Evolutionary conservation across 2,329 filamentous ascomycete species (phyloP).

Genomic region (Aureobasidium leucospermi): DNA sequence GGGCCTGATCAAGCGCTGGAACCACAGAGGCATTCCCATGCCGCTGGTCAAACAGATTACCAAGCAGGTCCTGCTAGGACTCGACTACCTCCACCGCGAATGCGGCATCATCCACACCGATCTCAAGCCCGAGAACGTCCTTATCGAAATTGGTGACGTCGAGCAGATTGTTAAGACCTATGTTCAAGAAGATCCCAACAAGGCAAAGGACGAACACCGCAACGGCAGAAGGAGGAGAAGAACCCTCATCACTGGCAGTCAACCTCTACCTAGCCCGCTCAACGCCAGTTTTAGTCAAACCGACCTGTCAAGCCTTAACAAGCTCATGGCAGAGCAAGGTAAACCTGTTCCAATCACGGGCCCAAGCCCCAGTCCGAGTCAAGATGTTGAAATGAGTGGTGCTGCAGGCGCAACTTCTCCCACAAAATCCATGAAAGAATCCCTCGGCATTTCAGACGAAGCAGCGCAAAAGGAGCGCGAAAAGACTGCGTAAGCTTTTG

Average conservation of each 20-base stretch:
- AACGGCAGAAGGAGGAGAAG: conserved; percentile 84
- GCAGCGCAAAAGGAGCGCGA: conserved; percentile 71
- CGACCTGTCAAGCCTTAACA: conserved; percentile 72
- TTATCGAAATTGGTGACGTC: conserved; percentile 98
- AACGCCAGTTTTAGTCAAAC: conserved; percentile 82
- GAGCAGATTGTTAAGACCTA: conserved; percentile 97
- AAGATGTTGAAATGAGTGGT: conserved; percentile 48
- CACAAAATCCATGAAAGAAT: conserved; percentile 52
- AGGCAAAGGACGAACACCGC: conserved; percentile 77
- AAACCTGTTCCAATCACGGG: conserved; percentile 39
- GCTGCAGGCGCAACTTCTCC: conserved; percentile 44
- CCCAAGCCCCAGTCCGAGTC: conserved; percentile 33
- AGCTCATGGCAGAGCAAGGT: conserved; percentile 73
- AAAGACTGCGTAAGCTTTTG: conserved; percentile 74
- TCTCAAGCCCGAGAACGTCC: conserved; percentile 92
- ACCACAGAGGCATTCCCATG: conserved; percentile 95
- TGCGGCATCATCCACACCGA: conserved; percentile 99
- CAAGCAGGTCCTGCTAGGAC: conserved; percentile 88
- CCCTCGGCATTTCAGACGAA: conserved; percentile 48
- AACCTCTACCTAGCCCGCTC: conserved; percentile 88
- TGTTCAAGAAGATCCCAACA: conserved; percentile 67
- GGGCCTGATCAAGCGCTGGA: conserved; percentile 96
- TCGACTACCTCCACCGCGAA: conserved; percentile 95
- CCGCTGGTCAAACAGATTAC: conserved; percentile 96
- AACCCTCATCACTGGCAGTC: conserved; percentile 93